These are phyloP conservation scores for Candida ipomoeae DNA, from an alignment of 805 yeast genomes.

Conservation along the genomic window DNA sequence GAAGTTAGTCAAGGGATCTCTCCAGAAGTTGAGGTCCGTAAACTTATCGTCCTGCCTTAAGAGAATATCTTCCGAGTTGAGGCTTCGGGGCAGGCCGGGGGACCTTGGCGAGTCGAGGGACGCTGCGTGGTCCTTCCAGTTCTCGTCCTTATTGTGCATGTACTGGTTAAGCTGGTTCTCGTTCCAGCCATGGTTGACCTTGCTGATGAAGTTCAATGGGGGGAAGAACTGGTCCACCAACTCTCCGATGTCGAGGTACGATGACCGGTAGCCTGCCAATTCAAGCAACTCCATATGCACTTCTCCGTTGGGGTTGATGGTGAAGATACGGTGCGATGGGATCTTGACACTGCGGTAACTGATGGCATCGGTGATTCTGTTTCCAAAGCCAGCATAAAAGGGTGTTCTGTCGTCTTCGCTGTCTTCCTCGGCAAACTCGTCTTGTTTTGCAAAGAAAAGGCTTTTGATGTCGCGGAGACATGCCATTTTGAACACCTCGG, in stretches of 20 bases:
- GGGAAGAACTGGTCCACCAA: conserved; percentile 97
- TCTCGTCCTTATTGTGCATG: conserved; percentile 20
- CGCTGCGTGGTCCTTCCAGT: conserved; percentile 6
- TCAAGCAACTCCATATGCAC: conserved; percentile 96
- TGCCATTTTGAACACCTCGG: conserved; percentile 98
- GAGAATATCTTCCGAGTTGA: conserved; percentile 22
- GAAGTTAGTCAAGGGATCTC: conserved; percentile 68
- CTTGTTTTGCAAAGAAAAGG: conserved; percentile 45
- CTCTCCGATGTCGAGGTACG: conserved; percentile 86
- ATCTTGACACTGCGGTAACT: conserved; percentile 91
- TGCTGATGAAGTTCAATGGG: conserved; percentile 46
- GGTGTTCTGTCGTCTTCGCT: conserved; percentile 59
- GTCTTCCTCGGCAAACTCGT: conserved; percentile 8
- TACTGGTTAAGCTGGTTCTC: conserved; percentile 33
- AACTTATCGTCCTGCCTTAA: conserved; percentile 53
- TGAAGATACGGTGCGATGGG: conserved; percentile 90
- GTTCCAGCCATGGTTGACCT: conserved; percentile 32
- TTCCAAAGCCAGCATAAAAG: conserved; percentile 97
- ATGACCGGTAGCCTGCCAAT: conserved; percentile 84
- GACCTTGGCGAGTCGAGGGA: conserved; percentile 21
- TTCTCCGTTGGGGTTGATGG: conserved; percentile 94
- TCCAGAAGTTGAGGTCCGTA: conserved; percentile 90
- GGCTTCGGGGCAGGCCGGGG: conserved; percentile 22
- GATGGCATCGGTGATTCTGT: conserved; percentile 92
- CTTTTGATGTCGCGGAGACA: conserved; percentile 82